These are phyloP conservation scores for Moesziomyces sp. DNA, from an alignment of 1,284 basidiomycete genomes.

Conservation along the genomic window DNA sequence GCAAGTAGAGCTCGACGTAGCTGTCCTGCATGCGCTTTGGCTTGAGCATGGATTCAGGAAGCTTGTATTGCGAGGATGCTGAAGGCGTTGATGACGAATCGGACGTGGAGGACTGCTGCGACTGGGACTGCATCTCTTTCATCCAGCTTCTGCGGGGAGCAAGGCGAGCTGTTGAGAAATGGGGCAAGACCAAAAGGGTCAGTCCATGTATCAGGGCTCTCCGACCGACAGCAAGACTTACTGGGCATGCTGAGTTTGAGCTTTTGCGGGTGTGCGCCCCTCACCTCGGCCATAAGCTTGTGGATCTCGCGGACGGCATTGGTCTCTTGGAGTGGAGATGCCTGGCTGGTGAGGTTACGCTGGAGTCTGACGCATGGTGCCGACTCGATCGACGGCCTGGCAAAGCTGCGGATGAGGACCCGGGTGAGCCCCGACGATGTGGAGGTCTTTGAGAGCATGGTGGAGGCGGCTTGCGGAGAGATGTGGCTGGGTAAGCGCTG, in stretches of 20 bases:
- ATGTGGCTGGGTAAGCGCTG: neutral
- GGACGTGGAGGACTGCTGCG: constrained; percentile 6
- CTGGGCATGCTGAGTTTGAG: constrained; percentile 50
- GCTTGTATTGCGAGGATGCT: constrained; percentile 8
- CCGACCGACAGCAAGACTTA: constrained; percentile 5
- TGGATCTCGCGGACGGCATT: constrained; percentile 46
- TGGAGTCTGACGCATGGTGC: neutral
- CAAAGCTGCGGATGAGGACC: neutral
- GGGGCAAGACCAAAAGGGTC: neutral
- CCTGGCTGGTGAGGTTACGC: constrained; percentile 25
- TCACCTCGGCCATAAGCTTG: constrained; percentile 49
- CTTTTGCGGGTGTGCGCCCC: constrained; percentile 37
- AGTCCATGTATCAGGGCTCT: neutral
- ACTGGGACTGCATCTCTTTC: constrained; percentile 39
- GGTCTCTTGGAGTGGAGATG: constrained; percentile 49
- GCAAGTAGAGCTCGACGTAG: constrained; percentile 66
- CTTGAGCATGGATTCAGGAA: constrained; percentile 36
- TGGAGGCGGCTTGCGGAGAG: neutral
- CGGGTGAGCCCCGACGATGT: neutral
- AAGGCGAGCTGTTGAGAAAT: constrained; percentile 23
- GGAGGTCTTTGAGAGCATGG: neutral
- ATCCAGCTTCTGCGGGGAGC: constrained; percentile 47
- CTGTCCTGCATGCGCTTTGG: constrained; percentile 65
- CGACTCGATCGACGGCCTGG: neutral
- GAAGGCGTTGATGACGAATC: neutral